These are phyloP conservation scores for Aureobasidium sp. DNA, from an alignment of 2,329 filamentous ascomycete genomes.

Conservation along the genomic window DNA sequence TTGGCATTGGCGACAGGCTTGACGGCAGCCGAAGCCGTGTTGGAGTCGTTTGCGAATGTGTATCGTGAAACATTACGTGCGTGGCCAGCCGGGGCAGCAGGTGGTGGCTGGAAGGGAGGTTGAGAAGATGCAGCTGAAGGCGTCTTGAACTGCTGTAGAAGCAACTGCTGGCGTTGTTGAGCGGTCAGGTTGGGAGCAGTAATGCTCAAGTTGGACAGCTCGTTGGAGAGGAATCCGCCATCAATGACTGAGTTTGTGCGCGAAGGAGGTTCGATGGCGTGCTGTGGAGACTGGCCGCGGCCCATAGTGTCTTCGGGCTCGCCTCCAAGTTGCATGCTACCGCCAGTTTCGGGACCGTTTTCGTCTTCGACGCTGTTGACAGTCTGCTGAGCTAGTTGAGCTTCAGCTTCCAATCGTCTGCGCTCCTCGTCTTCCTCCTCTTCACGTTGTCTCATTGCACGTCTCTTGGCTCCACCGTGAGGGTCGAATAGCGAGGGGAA, in stretches of 20 bases:
- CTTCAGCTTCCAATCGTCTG: slow-evolving; percentile 45
- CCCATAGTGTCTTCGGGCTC: slow-evolving; percentile 70
- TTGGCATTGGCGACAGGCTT: slow-evolving; percentile 73
- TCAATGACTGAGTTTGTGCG: slow-evolving; percentile 38
- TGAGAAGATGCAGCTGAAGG: slow-evolving; percentile 34
- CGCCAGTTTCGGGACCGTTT: slow-evolving; percentile 65
- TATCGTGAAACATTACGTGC: slow-evolving; percentile 79
- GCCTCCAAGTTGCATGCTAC: slow-evolving; percentile 81
- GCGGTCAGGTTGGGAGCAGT: slow-evolving; percentile 69
- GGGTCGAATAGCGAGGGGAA: slow-evolving; percentile 77
- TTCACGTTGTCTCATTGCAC: slow-evolving; percentile 59
- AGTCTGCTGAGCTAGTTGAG: slow-evolving; percentile 41
- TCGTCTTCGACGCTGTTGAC: slow-evolving; percentile 46
- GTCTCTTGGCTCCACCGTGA: slow-evolving; percentile 72
- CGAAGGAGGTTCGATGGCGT: slow-evolving; percentile 65
- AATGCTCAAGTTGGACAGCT: slow-evolving; percentile 33
- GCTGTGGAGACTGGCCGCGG: slow-evolving; percentile 53
- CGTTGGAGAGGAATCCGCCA: slow-evolving; percentile 26
- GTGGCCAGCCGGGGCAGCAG: slow-evolving; percentile 45
- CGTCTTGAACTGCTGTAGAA: slow-evolving; percentile 52
- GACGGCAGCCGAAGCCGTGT: slow-evolving; percentile 51
- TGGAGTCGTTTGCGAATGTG: slow-evolving; percentile 71
- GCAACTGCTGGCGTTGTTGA: slow-evolving; percentile 62
- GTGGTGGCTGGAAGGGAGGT: slow-evolving; percentile 2
- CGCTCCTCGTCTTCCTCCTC: slow-evolving; percentile 49